phyloP scores from a whole-genome alignment of 441 rosid species.

The Gossypium gossypioides region DNA sequence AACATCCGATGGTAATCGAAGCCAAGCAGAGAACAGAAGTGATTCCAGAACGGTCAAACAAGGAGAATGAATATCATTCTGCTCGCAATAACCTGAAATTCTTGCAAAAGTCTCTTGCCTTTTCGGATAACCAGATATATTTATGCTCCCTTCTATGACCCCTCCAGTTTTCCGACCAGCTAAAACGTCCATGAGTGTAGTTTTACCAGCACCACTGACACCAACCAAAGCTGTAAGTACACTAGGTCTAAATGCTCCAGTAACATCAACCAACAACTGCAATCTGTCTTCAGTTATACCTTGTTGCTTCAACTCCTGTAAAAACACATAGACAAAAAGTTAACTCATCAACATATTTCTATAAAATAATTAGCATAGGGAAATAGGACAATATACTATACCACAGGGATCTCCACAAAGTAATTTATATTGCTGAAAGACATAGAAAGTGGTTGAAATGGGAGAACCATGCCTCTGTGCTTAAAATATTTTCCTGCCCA shows the following conservation, averaged over 20 bases:
- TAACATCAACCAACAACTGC: slow-evolving; percentile 74
- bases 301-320: slow-evolving; percentile 86
- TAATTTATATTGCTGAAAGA: slow-evolving; percentile 78
- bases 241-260: slow-evolving; percentile 89
- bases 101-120: slow-evolving; percentile 92
- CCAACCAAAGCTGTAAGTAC: slow-evolving; percentile 92
- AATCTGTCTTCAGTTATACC: slow-evolving; percentile 73
- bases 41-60: slow-evolving; percentile 83
- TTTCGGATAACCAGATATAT: slow-evolving; percentile 80
- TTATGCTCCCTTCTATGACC: slow-evolving; percentile 61
- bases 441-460: slow-evolving; percentile 86
- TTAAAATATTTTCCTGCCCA: slow-evolving; percentile 70
- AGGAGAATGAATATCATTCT: slow-evolving; percentile 91
- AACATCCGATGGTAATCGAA: slow-evolving; percentile 71
- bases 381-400: slow-evolving; percentile 24
- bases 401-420: slow-evolving; percentile 86
- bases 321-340: slow-evolving; percentile 14
- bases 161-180: slow-evolving; percentile 97
- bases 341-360: slow-evolving; percentile 8
- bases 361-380: background rate
- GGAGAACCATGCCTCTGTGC: slow-evolving; percentile 93
- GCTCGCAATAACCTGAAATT: slow-evolving; percentile 93
- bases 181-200: slow-evolving; percentile 96
- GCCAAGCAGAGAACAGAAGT: slow-evolving; percentile 88
- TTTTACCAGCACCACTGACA: slow-evolving; percentile 94